Conservation (phyloP, 352 stramenopile species). For the Globisporangium ultimum region DNA sequence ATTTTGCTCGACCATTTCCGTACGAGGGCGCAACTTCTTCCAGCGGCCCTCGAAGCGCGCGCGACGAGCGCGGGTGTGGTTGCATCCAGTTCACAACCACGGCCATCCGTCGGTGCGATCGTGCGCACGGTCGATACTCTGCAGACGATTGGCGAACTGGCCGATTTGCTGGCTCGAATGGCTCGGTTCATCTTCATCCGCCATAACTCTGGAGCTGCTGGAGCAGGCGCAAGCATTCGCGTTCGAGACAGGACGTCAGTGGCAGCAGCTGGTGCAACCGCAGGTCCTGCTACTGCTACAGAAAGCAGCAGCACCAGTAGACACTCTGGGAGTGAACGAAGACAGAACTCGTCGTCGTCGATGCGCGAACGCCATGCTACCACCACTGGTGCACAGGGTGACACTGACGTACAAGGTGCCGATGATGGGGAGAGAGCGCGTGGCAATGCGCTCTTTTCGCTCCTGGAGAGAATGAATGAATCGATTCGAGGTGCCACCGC, state of each 20-base stretch:
- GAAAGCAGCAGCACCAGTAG: conserved; percentile 1
- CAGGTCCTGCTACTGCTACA: not conserved
- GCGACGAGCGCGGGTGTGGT: too few relatives aligned
- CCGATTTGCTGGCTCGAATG: conserved; percentile 43
- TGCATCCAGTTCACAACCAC: not conserved
- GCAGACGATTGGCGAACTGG: conserved; percentile 50
- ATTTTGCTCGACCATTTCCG: conserved; percentile 45
- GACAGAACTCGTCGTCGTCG: not conserved
- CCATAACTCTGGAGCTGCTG: conserved; percentile 17
- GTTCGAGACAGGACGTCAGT: not conserved
- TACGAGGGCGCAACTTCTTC: conserved; percentile 40
- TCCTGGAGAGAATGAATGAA: conserved; percentile 22
- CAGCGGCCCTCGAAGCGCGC: conserved; percentile 34
- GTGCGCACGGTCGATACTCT: conserved; percentile 51
- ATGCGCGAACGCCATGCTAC: conserved; percentile 10
- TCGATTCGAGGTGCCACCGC: conserved; percentile 15
- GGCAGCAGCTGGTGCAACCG: not conserved
- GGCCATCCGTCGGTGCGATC: conserved; percentile 16
- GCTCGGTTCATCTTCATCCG: conserved; percentile 50
- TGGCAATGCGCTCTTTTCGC: conserved; percentile 14
- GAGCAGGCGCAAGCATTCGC: conserved; percentile 1
- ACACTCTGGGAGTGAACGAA: conserved; percentile 6
- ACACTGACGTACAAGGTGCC: too few relatives aligned
- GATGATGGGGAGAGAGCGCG: not conserved
- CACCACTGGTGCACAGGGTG: too few relatives aligned